Percentiles rank a stretch among this genome's conserved stretches.
Conservation (phyloP, 2,329 filamentous ascomycete genomes). For the Epichloe bromicola region DNA sequence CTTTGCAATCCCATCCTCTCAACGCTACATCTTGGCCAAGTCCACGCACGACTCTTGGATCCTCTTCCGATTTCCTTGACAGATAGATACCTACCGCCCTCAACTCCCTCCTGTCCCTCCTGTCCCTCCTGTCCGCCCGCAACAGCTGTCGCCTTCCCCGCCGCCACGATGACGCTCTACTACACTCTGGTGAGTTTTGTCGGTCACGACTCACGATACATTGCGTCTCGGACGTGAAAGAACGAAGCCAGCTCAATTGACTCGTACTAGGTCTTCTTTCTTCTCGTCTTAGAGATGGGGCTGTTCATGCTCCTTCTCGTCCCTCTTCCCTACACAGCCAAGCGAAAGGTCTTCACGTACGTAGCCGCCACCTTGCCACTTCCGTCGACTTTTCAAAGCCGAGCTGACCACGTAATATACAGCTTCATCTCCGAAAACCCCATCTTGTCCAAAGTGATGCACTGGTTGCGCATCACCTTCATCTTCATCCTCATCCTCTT, state of each 20-base stretch:
- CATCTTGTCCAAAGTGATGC: constrained; percentile 80
- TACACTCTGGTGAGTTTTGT: constrained; percentile 34
- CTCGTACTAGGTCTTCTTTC: constrained; percentile 57
- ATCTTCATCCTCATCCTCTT: constrained; percentile 98
- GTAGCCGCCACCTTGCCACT: constrained; percentile 23
- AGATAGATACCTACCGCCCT: no score
- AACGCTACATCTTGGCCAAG: constrained; percentile 1
- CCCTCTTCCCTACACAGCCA: constrained; percentile 76
- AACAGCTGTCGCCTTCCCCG: constrained; percentile 7
- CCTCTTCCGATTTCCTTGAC: neutral
- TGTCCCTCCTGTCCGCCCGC: neutral
- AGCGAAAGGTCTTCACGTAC: constrained; percentile 70
- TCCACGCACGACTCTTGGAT: neutral
- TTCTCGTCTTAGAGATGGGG: constrained; percentile 71
- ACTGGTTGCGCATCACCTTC: constrained; percentile 97
- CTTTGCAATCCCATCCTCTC: neutral
- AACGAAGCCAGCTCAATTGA: constrained; percentile 10
- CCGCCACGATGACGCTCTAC: constrained; percentile 42
- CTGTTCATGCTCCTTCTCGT: constrained; percentile 71
- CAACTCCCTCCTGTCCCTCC: no score
- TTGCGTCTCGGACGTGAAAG: no score
- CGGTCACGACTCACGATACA: neutral
- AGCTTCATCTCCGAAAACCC: constrained; percentile 90
- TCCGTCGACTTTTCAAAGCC: neutral
- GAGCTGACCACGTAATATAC: neutral